Percentiles rank a stretch among this genome's conserved stretches.
These are phyloP conservation scores for Bruguiera parviflora DNA, from an alignment of 345 rosid species.

Conservation along the genomic window DNA sequence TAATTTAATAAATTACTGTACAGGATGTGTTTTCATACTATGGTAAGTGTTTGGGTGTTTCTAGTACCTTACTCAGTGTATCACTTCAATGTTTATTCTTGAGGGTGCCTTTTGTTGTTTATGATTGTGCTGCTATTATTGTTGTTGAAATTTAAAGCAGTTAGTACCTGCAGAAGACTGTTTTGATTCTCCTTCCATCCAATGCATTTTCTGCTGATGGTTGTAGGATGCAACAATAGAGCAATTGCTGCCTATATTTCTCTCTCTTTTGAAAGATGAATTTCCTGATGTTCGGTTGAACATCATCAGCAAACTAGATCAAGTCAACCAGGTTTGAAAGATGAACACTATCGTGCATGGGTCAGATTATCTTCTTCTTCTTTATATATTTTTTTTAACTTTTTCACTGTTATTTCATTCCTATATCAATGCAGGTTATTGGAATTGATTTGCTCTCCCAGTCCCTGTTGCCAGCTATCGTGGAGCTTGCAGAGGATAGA, in stretches of 20 bases:
- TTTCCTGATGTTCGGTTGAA: slow-evolving; percentile 96
- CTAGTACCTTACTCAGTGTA: not conserved
- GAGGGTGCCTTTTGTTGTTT: not conserved
- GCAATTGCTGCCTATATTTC: slow-evolving; percentile 97
- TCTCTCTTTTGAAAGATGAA: slow-evolving; percentile 91
- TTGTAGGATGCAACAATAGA: slow-evolving; percentile 86
- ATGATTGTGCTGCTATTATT: not conserved
- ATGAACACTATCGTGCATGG: too few species aligned
- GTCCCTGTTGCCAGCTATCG: slow-evolving; percentile 90
- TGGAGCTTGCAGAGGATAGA: slow-evolving; percentile 96
- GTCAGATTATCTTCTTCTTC: not conserved
- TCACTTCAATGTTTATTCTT: not conserved
- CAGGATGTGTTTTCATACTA: not conserved
- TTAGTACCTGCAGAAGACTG: slow-evolving; percentile 6
- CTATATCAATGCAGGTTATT: slow-evolving; percentile 56
- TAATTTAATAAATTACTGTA: not conserved
- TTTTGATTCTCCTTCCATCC: not conserved
- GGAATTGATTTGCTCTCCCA: slow-evolving; percentile 95
- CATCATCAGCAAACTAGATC: slow-evolving; percentile 96
- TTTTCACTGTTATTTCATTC: not conserved
- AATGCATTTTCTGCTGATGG: slow-evolving; percentile 14
- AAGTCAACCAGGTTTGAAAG: slow-evolving; percentile 85
- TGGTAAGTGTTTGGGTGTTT: not conserved
- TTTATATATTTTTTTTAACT: not conserved
- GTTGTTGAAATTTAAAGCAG: not conserved